Evolutionary conservation across 2,329 filamentous ascomycete species (phyloP), one percentile per base, ranked within the genome.

Genomic region (Eutypella sp.): DNA sequence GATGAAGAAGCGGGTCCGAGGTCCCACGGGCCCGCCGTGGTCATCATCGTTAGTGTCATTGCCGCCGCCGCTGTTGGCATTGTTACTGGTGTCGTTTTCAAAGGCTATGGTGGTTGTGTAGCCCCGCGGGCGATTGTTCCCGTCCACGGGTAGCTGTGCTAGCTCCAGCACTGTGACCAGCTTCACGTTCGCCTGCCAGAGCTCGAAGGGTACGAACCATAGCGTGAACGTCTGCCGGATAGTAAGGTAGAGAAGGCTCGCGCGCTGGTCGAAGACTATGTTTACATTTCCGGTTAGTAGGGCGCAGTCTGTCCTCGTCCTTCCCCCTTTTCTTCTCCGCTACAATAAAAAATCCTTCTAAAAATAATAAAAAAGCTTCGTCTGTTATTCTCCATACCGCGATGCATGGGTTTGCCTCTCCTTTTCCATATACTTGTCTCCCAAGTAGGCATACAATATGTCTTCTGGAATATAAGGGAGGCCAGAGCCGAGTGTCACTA

Each of bases 221-320:
- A 93, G 72, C 24, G 81, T 76, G 67, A 95, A 93, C 43, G 82
- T 73, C 63, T 96, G 90, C 34, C 73, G 78, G 49, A 93, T 76
- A 29, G 78, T 78, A 41, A 90, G 76, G 65, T 89, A 95, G 41
- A 95, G 78, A n/a, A 78, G 74, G 34, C 80, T 71, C 19, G 77
- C 79, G 2, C 73, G 58, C 56, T 82, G 69, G 60, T 95, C 88
- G 57, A 83, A 87, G 15, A 84, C 87, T 85, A 3, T 39, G 10
- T 37, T 19, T 18, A 7, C 25, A 7, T 29, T 29, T 13, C 13
- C 25, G n/a, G 31, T 27, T 41, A 23, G 27, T n/a, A 22, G n/a
- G n/a, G n/a, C n/a, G n/a, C n/a, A n/a, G 13, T 29, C 25, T 29
- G 31, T n/a, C 16, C 15, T n/a, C 15, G 8, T n/a, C 31, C 31